A percentile compares a stretch with the other conserved stretches of the same genome.
These are phyloP conservation scores for Xylariales sp. DNA, from an alignment of 2,329 filamentous ascomycete genomes.

Conservation along the genomic window DNA sequence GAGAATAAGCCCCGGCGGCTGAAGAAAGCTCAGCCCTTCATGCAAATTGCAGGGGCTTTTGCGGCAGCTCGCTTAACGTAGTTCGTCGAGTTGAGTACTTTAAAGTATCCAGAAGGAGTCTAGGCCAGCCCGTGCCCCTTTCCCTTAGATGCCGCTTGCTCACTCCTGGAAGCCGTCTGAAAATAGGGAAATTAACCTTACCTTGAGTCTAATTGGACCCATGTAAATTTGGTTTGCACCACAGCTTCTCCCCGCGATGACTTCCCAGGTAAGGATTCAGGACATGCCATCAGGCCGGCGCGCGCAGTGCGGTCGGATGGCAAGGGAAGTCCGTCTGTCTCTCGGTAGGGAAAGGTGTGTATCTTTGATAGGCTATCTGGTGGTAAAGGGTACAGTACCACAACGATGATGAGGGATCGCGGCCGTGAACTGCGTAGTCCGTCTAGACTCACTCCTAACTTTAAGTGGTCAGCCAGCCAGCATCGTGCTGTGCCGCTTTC, in stretches of 20 bases:
- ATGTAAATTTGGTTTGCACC: too few relatives aligned
- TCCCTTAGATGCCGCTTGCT: neutral
- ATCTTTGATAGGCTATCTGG: too few relatives aligned
- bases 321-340: too few relatives aligned
- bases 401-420: slow-evolving; percentile 1
- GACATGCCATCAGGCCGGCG: too few relatives aligned
- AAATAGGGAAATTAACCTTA: slow-evolving; percentile 7
- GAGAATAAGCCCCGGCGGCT: neutral
- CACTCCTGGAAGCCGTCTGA: too few relatives aligned
- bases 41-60: slow-evolving; percentile 1
- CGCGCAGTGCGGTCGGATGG: too few relatives aligned
- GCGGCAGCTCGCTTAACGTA: neutral
- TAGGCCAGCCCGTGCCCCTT: neutral
- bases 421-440: neutral
- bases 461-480: too few relatives aligned
- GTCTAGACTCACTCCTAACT: neutral
- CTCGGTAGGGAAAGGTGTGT: neutral
- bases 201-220: neutral
- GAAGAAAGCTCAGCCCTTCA: slow-evolving; percentile 3
- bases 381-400: neutral
- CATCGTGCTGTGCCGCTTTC: slow-evolving; percentile 12
- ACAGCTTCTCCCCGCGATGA: too few relatives aligned
- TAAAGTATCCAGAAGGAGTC: neutral
- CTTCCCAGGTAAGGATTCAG: too few relatives aligned
- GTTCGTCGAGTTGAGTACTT: neutral